Evolutionary conservation across 139 green algal species (phyloP), one percentile per base, ranked within the genome.

Genomic region (Haematococcus sp.): DNA sequence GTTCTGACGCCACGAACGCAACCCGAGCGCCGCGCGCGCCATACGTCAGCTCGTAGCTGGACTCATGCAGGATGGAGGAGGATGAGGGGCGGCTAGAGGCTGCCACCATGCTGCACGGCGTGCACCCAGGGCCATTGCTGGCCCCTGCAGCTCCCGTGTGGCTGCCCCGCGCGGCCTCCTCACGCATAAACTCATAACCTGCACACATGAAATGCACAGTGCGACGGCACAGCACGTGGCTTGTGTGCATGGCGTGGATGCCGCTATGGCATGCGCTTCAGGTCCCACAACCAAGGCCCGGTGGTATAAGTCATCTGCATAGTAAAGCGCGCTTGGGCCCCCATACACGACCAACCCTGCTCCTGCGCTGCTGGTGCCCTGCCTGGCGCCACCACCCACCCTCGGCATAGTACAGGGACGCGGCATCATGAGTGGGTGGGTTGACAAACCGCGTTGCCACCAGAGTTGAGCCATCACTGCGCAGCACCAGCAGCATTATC

Each of bases 361-460:
- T 11, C 40, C 7, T 49, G 40, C 11, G 11, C 11, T 49, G 40
- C 40, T 11, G 7, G 7, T 49, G 40, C 11, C 40, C 40, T 82
- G 69, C 78, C 75, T 17, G 27, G 27, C 44, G 30, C 35, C 19
- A 15, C 16, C 22, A 63, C 46, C 63, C 82, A 66, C 90, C 90
- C 76, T 93, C 90, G 49, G 93, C 93, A 67, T 95, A 98, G 87
- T 98, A 98, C 35, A 98, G 86, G 9, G 90, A 93, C 0, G 94
- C 92, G 2, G 91, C 81, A 15, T 60, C 40, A 40, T 89, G 82
- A 0, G 22, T 60, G 1, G 89, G 64, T 15, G 83, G 84, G 52
- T 71, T 84, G 11, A 91, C 89, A 78, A 90, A 98, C 51, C 94
- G 89, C 22, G 94, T 97, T 49, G 93, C 92, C 0, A 98, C 76